A percentile compares a stretch with the other conserved stretches of the same genome.
Evolutionary conservation across 345 rosid genomes (phyloP).

Genomic region (Geranium rotundifolium): DNA sequence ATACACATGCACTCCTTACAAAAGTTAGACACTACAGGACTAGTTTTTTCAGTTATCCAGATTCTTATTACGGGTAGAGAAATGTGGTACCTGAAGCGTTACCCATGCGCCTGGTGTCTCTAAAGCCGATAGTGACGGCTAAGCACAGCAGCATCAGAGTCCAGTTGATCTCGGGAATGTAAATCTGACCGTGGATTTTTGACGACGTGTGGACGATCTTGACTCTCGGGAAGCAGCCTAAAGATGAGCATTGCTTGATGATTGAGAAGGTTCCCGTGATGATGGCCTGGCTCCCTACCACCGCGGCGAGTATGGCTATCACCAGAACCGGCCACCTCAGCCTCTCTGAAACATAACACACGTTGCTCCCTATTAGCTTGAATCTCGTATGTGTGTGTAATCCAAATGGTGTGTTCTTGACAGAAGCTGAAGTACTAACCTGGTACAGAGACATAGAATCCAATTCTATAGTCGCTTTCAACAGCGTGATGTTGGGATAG

Average conservation of each 20-base stretch:
- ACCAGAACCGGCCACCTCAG: constrained; percentile 86
- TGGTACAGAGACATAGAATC: constrained; percentile 71
- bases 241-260: constrained; percentile 75
- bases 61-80: no score
- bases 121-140: constrained; percentile 82
- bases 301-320: constrained; percentile 87
- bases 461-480: constrained; percentile 32
- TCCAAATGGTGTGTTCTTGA: constrained; percentile 6
- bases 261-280: constrained; percentile 92
- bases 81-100: constrained; percentile 88
- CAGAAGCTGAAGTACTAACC: constrained; percentile 18
- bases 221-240: constrained; percentile 80
- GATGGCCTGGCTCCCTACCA: constrained; percentile 88
- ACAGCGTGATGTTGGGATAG: constrained; percentile 47
- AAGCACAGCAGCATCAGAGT: constrained; percentile 72
- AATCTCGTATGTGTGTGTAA: constrained; percentile 6
- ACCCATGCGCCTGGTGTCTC: constrained; percentile 73
- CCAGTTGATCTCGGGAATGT: constrained; percentile 95
- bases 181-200: constrained; percentile 84
- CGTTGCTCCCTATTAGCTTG: constrained; percentile 3
- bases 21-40: no score
- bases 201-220: constrained; percentile 86
- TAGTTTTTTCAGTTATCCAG: no score
- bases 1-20: no score
- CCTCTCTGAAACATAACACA: constrained; percentile 25